These are phyloP conservation scores for Haplosporangium gracile DNA, from an alignment of 192 early-diverging fungal species.

Conservation along the genomic window DNA sequence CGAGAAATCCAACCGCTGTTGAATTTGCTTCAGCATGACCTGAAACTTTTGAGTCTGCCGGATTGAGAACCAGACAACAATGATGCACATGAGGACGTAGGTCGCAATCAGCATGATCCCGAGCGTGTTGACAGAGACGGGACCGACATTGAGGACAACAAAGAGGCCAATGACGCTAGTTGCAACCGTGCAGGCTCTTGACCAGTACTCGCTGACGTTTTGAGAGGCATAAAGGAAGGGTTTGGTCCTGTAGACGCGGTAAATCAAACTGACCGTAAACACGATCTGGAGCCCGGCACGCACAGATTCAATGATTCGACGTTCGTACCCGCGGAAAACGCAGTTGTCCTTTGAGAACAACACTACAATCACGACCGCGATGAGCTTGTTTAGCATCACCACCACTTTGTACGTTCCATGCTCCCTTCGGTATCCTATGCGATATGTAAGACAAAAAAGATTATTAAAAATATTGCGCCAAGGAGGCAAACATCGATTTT, in stretches of 20 bases:
- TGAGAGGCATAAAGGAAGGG: slow-evolving; percentile 72
- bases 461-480: neutral
- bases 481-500: too few species aligned
- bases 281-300: slow-evolving; percentile 64
- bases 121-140: slow-evolving; percentile 52
- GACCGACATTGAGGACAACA: slow-evolving; percentile 60
- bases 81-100: slow-evolving; percentile 45
- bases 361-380: slow-evolving; percentile 58
- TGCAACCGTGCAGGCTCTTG: slow-evolving; percentile 56
- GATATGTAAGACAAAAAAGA: neutral
- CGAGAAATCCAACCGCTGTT: slow-evolving; percentile 61
- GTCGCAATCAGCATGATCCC: slow-evolving; percentile 62
- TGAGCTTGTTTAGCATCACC: slow-evolving; percentile 69
- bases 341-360: slow-evolving; percentile 75
- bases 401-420: slow-evolving; percentile 69
- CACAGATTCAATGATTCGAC: slow-evolving; percentile 62
- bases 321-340: slow-evolving; percentile 59
- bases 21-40: slow-evolving; percentile 59
- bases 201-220: slow-evolving; percentile 65
- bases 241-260: slow-evolving; percentile 67
- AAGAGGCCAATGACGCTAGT: slow-evolving; percentile 68
- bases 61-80: slow-evolving; percentile 61
- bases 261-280: slow-evolving; percentile 62
- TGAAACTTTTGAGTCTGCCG: slow-evolving; percentile 56
- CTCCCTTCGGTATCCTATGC: slow-evolving; percentile 53